Evolutionary conservation across 1,139 yeast species (phyloP).

Genomic region (Groenewaldozyma auringiensis): DNA sequence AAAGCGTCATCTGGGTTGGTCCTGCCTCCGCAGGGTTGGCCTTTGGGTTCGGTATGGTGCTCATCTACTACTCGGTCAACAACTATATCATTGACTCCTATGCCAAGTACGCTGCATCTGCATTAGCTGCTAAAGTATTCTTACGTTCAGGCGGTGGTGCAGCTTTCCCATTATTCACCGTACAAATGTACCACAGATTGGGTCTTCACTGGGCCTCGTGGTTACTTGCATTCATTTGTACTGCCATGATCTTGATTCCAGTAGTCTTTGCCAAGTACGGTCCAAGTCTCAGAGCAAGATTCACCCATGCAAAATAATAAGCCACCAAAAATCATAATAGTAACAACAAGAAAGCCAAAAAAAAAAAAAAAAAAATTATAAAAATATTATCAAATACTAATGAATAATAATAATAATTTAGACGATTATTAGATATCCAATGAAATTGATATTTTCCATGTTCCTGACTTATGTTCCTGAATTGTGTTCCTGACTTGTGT

Average conservation of each 20-base stretch:
- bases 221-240: constrained; percentile 72
- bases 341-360: not conserved
- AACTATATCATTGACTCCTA: constrained; percentile 85
- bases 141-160: constrained; percentile 83
- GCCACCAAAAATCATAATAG: too few species aligned
- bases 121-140: constrained; percentile 83
- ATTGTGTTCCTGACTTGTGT: too few species aligned
- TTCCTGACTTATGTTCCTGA: too few species aligned
- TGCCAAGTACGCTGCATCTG: constrained; percentile 82
- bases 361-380: not conserved
- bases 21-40: constrained; percentile 91
- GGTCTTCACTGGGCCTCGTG: constrained; percentile 82
- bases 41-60: constrained; percentile 88
- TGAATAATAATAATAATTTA: too few species aligned
- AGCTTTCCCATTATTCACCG: constrained; percentile 73
- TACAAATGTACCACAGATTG: constrained; percentile 67
- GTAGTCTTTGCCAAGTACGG: constrained; percentile 71
- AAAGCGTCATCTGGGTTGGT: constrained; percentile 84
- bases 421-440: too few species aligned
- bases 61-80: constrained; percentile 78
- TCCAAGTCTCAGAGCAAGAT: constrained; percentile 48
- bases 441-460: too few species aligned
- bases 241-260: constrained; percentile 79
- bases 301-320: constrained; percentile 4
- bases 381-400: too few species aligned